Base-by-base conservation (phyloP, 768 basidiomycete genomes). In the Boletales sp. region DNA sequence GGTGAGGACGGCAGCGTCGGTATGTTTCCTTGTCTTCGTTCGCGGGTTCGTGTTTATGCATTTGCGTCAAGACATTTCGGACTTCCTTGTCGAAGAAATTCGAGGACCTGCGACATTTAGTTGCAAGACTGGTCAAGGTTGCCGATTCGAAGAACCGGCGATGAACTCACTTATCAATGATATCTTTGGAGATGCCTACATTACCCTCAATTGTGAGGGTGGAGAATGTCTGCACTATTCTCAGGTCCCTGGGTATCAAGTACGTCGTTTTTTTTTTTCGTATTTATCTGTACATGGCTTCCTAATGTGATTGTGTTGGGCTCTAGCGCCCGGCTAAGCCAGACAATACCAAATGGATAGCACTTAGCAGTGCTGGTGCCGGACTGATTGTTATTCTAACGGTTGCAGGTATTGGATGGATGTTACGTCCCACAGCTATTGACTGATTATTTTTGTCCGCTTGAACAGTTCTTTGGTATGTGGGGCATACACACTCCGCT, bases 121-220 rank as follows among this genome's bases (percentile, higher is more conserved):
- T 55, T 95, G 95, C 72, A 75, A 64, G 49, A 66, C 77, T 2
- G 86, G 83, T 14, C 67, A 76, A 41, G 89, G 84, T 8, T 97
- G 94, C 70, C 81, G 76, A 53, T 99, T 99, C 60, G 87, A 94
- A 65, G 96, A 99, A 60, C 90, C 92, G 0, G 93, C 89, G 0
- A 98, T 99, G 96, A 96, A 99, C 61, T 77, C 85, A 31, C 79
- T 99, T 46, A 98, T 99, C 69, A 82, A 87, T 62, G 84, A 87
- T 54, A 85, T 99, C 58, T 98, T 99, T 57, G 96, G 90, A 2
- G 96, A 99, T 65, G 76, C 74, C 2, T 89, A 84, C 62, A 99
- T 99, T 62, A 87, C 91, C 3, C 76, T 98, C 45, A 67, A 83
- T 33, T 98, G 96, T 57, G 72, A 87, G 1, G 84, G 90, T 6